A percentile compares a stretch with the other conserved stretches of the same genome.
Conservation (phyloP, 441 rosid genomes). For the Croton setiger region DNA sequence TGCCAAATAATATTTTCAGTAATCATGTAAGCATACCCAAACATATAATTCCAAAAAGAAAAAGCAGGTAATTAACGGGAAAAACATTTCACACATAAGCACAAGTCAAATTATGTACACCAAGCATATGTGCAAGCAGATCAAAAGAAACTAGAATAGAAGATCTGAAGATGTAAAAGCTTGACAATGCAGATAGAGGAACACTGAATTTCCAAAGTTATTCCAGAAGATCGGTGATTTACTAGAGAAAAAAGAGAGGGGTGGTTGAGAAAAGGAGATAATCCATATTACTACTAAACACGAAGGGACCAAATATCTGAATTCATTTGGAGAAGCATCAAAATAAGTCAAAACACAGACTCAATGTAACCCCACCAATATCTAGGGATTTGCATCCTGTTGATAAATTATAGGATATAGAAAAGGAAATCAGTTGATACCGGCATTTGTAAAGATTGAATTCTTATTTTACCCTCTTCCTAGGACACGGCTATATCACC, state of each 20-base stretch:
- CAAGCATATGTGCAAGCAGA: not conserved
- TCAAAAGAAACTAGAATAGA: too few species aligned
- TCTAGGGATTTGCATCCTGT: too few species aligned
- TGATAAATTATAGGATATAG: too few species aligned
- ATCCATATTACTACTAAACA: not conserved
- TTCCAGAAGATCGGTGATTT: not conserved
- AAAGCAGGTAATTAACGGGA: not conserved
- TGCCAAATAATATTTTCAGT: constrained; percentile 13
- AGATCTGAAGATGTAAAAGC: not conserved
- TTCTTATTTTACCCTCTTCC: too few species aligned
- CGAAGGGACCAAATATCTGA: not conserved
- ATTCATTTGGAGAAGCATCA: not conserved
- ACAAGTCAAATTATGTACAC: not conserved
- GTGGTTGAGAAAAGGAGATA: not conserved
- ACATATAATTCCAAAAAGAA: not conserved
- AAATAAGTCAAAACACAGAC: too few species aligned
- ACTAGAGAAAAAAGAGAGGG: not conserved
- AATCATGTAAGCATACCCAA: constrained; percentile 10
- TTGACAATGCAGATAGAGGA: not conserved
- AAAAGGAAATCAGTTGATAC: too few species aligned
- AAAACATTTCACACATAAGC: not conserved
- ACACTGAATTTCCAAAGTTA: not conserved
- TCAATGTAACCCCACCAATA: too few species aligned
- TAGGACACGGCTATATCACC: too few species aligned
- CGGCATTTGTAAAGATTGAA: too few species aligned